These are phyloP conservation scores for Komagataella populi DNA, from an alignment of 805 yeast genomes.

Conservation along the genomic window DNA sequence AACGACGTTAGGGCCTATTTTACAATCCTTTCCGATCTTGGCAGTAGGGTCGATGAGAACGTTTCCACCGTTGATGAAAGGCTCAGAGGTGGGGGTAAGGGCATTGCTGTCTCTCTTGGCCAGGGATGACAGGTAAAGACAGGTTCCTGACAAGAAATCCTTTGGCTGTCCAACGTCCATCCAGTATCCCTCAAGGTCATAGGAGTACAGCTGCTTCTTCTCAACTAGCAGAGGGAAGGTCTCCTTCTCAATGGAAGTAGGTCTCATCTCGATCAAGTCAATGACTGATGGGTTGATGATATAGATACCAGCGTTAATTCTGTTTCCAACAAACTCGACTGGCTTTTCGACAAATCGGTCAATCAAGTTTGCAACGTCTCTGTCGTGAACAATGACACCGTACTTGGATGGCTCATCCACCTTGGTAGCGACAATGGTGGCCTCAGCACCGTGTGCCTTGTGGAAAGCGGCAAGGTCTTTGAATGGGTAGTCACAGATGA, in stretches of 20 bases:
- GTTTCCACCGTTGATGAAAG: constrained; percentile 77
- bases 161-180: constrained; percentile 99
- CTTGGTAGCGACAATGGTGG: constrained; percentile 98
- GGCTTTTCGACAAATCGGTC: constrained; percentile 99
- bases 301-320: constrained; percentile 98
- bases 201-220: constrained; percentile 78
- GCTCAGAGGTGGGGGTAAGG: constrained; percentile 47
- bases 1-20: constrained; percentile 96
- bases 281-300: constrained; percentile 95
- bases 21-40: constrained; percentile 80
- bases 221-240: constrained; percentile 95
- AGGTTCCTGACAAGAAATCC: constrained; percentile 95
- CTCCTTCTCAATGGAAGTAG: constrained; percentile 99
- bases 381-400: constrained; percentile 98
- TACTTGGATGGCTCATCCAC: constrained; percentile 99
- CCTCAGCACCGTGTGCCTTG: constrained; percentile 90
- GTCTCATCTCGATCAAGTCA: constrained; percentile 93
- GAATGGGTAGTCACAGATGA: constrained; percentile 98
- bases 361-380: constrained; percentile 86
- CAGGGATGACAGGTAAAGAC: constrained; percentile 78
- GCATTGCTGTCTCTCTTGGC: constrained; percentile 64
- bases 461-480: constrained; percentile 86
- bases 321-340: constrained; percentile 97
- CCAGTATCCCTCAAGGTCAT: constrained; percentile 99
- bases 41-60: constrained; percentile 94